Evolutionary conservation across 2,329 filamentous ascomycete species (phyloP), one percentile per base, ranked within the genome.

Genomic region (Cercospora sesami): DNA sequence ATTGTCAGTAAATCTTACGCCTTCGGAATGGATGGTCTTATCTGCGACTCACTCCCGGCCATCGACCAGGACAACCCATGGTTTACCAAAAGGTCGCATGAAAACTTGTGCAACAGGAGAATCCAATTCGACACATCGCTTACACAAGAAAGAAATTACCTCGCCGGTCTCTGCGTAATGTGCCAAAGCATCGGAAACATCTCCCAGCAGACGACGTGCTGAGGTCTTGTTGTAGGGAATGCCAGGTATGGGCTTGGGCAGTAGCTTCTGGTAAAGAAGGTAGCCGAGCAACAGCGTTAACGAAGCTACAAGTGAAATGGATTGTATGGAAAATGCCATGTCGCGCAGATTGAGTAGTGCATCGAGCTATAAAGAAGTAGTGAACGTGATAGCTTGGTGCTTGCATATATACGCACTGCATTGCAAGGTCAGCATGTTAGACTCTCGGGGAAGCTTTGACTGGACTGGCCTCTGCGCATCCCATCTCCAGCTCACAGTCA

Each of bases 71-170:
- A 66, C 36, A 10, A 66, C 48, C 64, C 59, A 66, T 14, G 64
- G 64, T 18, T 36, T 30, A 16, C 42, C 14, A n/a, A 48, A 31
- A 28, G 64, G 64, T 55, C 59, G 23, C 60, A 63, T 58, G 31
- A 63, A 66, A 16, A 66, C 58, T 14, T 66, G 64, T 14, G 55
- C 31, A 10, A 66, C 42, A 4, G 64, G 64, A n/a, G 58, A 53
- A 7, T 66, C 16, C 6, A 66, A 42, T 26, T 61, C 57, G 7
- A 18, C 33, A 18, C 45, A 55, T 42, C 23, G 36, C 21, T 58
- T 53, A 2, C 23, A 21, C 14, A 66, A 33, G 18, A 36, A 53
- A 12, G 58, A 53, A 12, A 60, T 45, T 9, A 65, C 9, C 23
- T 60, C 57, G 33, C 36, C 31, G 7, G 36, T 60, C 33, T 60